Conservation (phyloP, 2,329 filamentous ascomycete species). For the Penicillium brevicompactum region DNA sequence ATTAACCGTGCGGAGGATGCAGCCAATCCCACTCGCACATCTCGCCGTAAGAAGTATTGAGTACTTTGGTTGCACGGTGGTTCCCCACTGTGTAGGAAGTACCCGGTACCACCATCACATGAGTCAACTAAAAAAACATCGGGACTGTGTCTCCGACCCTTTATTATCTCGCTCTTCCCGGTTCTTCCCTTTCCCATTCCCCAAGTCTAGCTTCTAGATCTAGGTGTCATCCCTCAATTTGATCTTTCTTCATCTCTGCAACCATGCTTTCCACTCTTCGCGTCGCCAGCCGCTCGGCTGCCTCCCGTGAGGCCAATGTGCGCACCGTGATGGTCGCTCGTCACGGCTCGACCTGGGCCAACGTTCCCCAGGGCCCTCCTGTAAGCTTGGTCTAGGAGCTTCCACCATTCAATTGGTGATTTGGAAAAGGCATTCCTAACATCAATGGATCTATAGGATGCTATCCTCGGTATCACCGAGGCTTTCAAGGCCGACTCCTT, state of each 20-base stretch:
- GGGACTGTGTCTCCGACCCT: constrained; percentile 25
- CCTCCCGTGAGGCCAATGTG: constrained; percentile 41
- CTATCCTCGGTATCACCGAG: constrained; percentile 73
- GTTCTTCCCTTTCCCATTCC: constrained; percentile 16
- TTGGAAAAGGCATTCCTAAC: constrained; percentile 25
- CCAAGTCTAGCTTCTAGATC: constrained; percentile 8
- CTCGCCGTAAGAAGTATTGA: constrained; percentile 10
- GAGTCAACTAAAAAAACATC: constrained; percentile 26
- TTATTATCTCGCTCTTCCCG: constrained; percentile 17
- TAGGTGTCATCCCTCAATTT: constrained; percentile 9
- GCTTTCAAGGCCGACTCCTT: constrained; percentile 97
- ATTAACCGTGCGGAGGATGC: constrained; percentile 8
- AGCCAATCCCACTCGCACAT: constrained; percentile 13
- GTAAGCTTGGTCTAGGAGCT: constrained; percentile 57
- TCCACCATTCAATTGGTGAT: background rate
- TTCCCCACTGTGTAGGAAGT: constrained; percentile 13
- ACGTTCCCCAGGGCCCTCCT: constrained; percentile 90
- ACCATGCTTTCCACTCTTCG: constrained; percentile 52
- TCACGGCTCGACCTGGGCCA: constrained; percentile 82
- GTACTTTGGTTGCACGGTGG: constrained; percentile 13
- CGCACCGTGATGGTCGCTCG: constrained; percentile 48
- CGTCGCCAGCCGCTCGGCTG: constrained; percentile 46
- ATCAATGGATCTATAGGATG: constrained; percentile 36
- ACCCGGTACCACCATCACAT: constrained; percentile 25
- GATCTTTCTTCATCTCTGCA: constrained; percentile 10